These are phyloP conservation scores for Phaeodactylum tricornutum DNA, from an alignment of 108 stramenopile species.

Conservation along the genomic window DNA sequence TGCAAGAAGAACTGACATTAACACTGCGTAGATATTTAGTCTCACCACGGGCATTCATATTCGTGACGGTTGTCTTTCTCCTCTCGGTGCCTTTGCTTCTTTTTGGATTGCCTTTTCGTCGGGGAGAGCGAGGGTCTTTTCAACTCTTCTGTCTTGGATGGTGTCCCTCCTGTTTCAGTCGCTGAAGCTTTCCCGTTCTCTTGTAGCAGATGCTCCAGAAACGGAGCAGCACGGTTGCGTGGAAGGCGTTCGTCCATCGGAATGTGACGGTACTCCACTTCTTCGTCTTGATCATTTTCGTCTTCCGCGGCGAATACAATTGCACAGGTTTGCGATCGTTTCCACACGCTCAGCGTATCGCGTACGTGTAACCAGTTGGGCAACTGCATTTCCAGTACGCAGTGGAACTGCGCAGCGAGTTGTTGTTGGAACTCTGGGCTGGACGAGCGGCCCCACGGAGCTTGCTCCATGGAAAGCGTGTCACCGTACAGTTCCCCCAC, in stretches of 20 bases:
- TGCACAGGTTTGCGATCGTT: constrained; percentile 54
- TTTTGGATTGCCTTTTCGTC: neutral
- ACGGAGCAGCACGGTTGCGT: constrained; percentile 28
- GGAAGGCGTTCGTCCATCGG: constrained; percentile 67
- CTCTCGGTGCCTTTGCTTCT: neutral
- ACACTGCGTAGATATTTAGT: too few species aligned
- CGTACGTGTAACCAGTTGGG: constrained; percentile 75
- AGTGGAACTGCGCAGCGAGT: constrained; percentile 73
- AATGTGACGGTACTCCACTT: constrained; percentile 60
- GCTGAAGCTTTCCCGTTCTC: too few species aligned
- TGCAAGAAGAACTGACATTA: too few species aligned
- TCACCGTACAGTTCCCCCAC: constrained; percentile 76
- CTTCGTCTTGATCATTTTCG: constrained; percentile 37
- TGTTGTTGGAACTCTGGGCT: constrained; percentile 67
- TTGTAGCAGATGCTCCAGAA: constrained; percentile 20
- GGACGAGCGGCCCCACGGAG: constrained; percentile 80
- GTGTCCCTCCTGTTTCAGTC: too few species aligned
- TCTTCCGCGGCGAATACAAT: constrained; percentile 63
- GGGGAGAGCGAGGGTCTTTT: neutral
- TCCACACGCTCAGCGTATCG: constrained; percentile 80
- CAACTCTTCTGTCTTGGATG: neutral
- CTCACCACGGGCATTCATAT: too few species aligned
- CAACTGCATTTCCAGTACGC: constrained; percentile 56
- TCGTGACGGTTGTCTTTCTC: too few species aligned
- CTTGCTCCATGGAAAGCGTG: constrained; percentile 54